Evolutionary conservation across 2,329 filamentous ascomycete species (phyloP), one percentile per base, ranked within the genome.

Genomic region (Orbilia ellipsospora): DNA sequence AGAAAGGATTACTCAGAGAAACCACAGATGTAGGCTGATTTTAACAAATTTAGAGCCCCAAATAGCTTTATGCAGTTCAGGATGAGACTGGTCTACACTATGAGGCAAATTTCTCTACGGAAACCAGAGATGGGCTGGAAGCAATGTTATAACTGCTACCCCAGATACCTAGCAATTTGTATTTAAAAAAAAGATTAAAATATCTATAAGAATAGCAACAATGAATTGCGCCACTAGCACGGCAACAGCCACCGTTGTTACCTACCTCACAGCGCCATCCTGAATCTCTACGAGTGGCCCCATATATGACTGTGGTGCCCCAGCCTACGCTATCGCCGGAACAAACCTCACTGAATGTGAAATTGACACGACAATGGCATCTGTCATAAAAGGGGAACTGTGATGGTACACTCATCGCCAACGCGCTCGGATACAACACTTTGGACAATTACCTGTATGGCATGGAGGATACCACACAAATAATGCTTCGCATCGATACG

Each of bases 381-480:
- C 48, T 51, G 7, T 51, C 8, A 51, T 51, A 6, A 51, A 51
- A n/a, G 18, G 15, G 2, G 13, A 51, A 51, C 18, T 51, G 8
- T 18, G 18, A 18, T 16, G 18, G 18, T 10, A 23, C n/a, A 4
- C 2, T 18, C 4, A 4, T 4, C 12, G 18, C 20, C n/a, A 51
- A 51, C 18, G 48, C 48, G 15, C 15, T 51, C 48, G 48, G 48
- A 18, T 51, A 51, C 48, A 51, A 51, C 18, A 18, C 18, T 23
- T 4, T 51, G n/a, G 48, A 51, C 12, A 51, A 51, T 12, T 51
- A 51, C 18, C 4, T 51, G 15, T 51, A 51, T 16, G 48, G 48
- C 8, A 51, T 51, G 15, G 18, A 51, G n/a, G 3, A 16, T 10
- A 12, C 2, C 48, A 18, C 48, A 51, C 4, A 18, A 4, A 12